A percentile compares a stretch with the other conserved stretches of the same genome.
Evolutionary conservation across 2,329 filamentous ascomycete genomes (phyloP).

Genomic region (Hymenoscyphus linearis): DNA sequence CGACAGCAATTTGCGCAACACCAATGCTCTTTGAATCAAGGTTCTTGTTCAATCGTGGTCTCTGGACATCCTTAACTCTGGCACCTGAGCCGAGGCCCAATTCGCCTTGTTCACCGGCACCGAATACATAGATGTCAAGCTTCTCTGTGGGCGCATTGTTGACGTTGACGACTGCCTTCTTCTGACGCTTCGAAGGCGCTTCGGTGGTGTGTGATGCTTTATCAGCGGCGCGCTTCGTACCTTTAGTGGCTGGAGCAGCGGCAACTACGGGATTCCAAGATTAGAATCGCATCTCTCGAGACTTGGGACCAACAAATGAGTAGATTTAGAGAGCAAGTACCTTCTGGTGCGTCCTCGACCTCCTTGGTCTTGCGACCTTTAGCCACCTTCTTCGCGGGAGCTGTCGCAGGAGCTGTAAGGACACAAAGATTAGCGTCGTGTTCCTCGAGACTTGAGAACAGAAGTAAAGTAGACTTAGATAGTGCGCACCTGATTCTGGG

Average conservation of each 20-base stretch:
- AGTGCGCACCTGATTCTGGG: no score
- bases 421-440: no score
- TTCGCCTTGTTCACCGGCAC: slow-evolving; percentile 72
- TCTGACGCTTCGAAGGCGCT: not conserved
- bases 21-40: slow-evolving; percentile 51
- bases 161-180: slow-evolving; percentile 34
- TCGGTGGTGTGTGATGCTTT: not conserved
- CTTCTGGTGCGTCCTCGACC: no score
- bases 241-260: not conserved
- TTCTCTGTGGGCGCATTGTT: slow-evolving; percentile 57
- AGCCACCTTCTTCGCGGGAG: no score
- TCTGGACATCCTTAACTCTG: slow-evolving; percentile 63
- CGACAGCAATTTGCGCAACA: slow-evolving; percentile 70
- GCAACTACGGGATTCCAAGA: not conserved
- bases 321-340: no score
- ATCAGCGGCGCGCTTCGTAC: not conserved
- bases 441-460: no score
- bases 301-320: not conserved
- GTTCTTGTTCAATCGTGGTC: slow-evolving; percentile 62
- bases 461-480: no score
- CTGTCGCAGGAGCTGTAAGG: no score
- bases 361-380: no score
- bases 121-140: slow-evolving; percentile 74
- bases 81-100: slow-evolving; percentile 69
- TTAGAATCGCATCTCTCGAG: not conserved